Conservation (phyloP, 108 stramenopile species). For the Cyclostephanos invisitatus region DNA sequence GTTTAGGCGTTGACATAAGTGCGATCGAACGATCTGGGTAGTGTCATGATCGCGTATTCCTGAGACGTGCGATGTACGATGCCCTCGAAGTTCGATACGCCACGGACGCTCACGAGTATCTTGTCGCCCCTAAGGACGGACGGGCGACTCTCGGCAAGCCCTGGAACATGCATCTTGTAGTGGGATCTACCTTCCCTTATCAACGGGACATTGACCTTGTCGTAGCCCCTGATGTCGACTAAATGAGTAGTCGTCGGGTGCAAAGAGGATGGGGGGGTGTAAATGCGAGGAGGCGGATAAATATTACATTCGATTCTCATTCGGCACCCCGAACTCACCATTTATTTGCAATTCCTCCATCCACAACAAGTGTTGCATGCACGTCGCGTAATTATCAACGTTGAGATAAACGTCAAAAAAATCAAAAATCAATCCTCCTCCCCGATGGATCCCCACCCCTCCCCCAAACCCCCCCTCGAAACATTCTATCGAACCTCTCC, state of each 20-base stretch:
- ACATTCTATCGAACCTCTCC: conserved; percentile 14
- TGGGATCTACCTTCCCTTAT: conserved; percentile 21
- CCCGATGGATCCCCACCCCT: neutral
- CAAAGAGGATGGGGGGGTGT: neutral
- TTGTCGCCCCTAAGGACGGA: conserved; percentile 65
- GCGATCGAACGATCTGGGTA: conserved; percentile 39
- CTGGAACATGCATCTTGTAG: conserved; percentile 48
- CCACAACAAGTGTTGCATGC: conserved; percentile 55
- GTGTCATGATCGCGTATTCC: conserved; percentile 45
- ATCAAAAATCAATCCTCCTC: conserved; percentile 9
- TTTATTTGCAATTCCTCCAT: conserved; percentile 52
- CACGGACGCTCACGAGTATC: conserved; percentile 30
- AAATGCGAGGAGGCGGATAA: neutral
- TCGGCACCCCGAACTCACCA: conserved; percentile 23
- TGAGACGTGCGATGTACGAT: conserved; percentile 35
- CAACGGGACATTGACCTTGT: conserved; percentile 49
- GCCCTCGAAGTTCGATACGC: conserved; percentile 38
- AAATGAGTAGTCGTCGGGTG: neutral
- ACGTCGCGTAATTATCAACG: conserved; percentile 40
- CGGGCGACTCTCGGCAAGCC: conserved; percentile 65
- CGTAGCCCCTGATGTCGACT: conserved; percentile 48
- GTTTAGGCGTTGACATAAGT: conserved; percentile 20
- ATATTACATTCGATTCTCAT: too few species aligned
- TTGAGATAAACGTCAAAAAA: conserved; percentile 17
- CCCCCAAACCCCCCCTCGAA: neutral